These are phyloP conservation scores for Kokia cookei DNA, from an alignment of 441 rosid genomes.

Conservation along the genomic window DNA sequence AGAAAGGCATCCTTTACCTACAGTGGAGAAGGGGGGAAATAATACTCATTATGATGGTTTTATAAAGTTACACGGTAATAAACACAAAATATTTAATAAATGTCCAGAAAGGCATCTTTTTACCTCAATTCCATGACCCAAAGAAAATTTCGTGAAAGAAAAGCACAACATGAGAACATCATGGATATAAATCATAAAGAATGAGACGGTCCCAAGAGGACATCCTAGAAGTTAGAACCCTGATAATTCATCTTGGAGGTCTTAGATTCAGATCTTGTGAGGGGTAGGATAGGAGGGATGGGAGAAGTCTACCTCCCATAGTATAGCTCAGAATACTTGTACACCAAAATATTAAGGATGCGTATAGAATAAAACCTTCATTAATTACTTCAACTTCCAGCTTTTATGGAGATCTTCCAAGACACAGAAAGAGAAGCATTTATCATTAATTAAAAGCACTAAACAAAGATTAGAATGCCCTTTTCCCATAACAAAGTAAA, in stretches of 20 bases:
- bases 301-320: background rate
- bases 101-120: background rate
- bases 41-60: background rate
- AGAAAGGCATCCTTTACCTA: no score
- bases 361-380: background rate
- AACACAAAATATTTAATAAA: background rate
- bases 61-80: background rate
- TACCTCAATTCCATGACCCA: background rate
- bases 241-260: background rate
- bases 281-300: background rate
- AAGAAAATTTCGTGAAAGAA: background rate
- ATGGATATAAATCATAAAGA: background rate
- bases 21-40: background rate
- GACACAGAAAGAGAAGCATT: background rate
- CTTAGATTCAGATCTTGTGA: background rate
- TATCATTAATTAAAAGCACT: background rate
- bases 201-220: background rate
- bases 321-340: background rate
- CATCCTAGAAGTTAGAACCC: background rate
- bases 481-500: background rate
- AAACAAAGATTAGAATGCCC: background rate
- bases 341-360: background rate
- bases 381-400: background rate
- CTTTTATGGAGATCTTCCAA: background rate
- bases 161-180: background rate